A percentile compares a stretch with the other conserved stretches of the same genome.
Conservation (phyloP, 2,329 filamentous ascomycete genomes). For the Pezicula carpinea region DNA sequence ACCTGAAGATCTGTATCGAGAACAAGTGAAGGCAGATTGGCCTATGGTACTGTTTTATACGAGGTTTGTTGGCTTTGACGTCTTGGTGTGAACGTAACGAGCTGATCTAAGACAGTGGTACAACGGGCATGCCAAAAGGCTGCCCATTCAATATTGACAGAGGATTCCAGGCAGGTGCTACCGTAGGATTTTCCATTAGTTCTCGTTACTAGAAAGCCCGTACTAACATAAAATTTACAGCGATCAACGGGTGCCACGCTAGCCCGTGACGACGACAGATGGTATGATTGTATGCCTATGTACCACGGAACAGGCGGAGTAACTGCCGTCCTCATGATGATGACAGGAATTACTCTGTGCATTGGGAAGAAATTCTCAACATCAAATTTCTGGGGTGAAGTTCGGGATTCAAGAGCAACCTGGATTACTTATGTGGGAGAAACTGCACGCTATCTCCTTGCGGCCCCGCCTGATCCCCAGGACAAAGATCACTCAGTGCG, state of each 20-base stretch:
- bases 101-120: constrained; percentile 46
- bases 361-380: constrained; percentile 65
- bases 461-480: constrained; percentile 57
- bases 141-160: constrained; percentile 53
- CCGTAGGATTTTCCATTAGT: constrained; percentile 9
- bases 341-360: constrained; percentile 49
- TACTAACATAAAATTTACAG: constrained; percentile 6
- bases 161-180: constrained; percentile 26
- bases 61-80: constrained; percentile 33
- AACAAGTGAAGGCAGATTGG: constrained; percentile 43
- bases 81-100: not conserved
- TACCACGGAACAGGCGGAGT: constrained; percentile 68
- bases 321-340: constrained; percentile 17
- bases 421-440: constrained; percentile 77
- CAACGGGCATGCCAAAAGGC: constrained; percentile 72
- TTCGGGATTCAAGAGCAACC: constrained; percentile 62
- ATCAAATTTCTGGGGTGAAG: constrained; percentile 66
- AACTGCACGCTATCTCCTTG: constrained; percentile 68
- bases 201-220: not conserved
- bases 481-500: constrained; percentile 55
- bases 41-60: constrained; percentile 69
- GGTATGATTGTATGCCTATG: constrained; percentile 72
- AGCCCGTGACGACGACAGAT: constrained; percentile 46
- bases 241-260: constrained; percentile 10
- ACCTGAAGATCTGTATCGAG: constrained; percentile 51